Evolutionary conservation across 345 rosid genomes (phyloP).

Genomic region (Eucalyptus tenuipes): DNA sequence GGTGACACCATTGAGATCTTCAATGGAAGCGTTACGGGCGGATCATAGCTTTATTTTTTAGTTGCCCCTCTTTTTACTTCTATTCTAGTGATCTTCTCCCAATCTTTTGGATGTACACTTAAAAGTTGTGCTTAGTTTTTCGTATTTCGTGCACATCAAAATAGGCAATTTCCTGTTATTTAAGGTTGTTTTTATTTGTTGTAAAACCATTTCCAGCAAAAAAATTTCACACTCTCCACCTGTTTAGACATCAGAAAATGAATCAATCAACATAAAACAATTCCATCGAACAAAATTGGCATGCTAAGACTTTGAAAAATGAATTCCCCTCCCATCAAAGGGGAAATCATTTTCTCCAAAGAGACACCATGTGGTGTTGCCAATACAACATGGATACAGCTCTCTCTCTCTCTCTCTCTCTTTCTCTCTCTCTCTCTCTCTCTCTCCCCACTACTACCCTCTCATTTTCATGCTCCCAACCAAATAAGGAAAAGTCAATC

Average conservation of each 20-base stretch:
- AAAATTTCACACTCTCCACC: background rate
- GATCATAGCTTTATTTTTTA: background rate
- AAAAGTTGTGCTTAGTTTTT: background rate
- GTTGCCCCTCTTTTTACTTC: rapidly evolving
- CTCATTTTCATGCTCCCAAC: too few species aligned
- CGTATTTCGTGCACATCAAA: background rate
- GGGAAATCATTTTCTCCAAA: background rate
- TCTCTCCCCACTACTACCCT: background rate
- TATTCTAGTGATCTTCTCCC: background rate
- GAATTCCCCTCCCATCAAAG: background rate
- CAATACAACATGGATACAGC: background rate
- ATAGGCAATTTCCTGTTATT: background rate
- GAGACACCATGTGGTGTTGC: background rate
- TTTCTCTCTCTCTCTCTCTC: background rate
- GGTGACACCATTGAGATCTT: slow-evolving; percentile 69
- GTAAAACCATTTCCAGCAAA: background rate
- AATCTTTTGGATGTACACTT: background rate
- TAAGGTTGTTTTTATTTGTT: rapidly evolving
- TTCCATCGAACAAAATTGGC: background rate
- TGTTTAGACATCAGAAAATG: background rate
- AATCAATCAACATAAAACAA: rapidly evolving
- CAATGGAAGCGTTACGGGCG: slow-evolving; percentile 25
- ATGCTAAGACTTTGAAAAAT: background rate
- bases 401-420: background rate
- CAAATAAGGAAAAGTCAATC: background rate